These are phyloP conservation scores for Chrysanthemum makinoi DNA, from an alignment of 129 eudicot genomes.

Conservation along the genomic window DNA sequence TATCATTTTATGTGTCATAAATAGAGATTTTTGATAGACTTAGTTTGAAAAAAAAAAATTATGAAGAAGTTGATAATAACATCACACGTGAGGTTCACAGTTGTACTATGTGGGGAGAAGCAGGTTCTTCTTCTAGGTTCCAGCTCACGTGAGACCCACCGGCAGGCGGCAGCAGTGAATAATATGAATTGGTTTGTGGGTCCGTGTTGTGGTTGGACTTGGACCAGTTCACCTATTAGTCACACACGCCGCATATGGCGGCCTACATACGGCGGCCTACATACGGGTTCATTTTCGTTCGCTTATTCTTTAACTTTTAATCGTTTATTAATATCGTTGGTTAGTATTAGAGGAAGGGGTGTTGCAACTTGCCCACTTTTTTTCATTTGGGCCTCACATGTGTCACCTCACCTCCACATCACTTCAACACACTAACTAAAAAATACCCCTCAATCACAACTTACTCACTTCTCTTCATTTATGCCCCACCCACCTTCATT, in stretches of 20 bases:
- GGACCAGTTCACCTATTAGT: conserved; percentile 3
- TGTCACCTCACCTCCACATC: no score
- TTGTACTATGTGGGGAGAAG: not conserved
- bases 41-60: no score
- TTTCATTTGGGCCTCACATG: no score
- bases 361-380: no score
- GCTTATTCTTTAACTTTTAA: not conserved
- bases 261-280: conserved; percentile 17
- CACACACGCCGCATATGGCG: conserved; percentile 16
- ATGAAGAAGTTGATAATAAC: not conserved
- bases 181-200: conserved; percentile 9
- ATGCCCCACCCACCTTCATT: no score
- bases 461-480: no score
- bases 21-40: no score
- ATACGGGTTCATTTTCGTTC: not conserved
- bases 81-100: not conserved
- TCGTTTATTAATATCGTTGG: not conserved
- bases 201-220: conserved; percentile 12
- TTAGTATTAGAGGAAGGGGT: no score
- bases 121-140: conserved; percentile 2
- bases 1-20: no score
- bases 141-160: conserved; percentile 26
- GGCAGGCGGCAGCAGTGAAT: conserved; percentile 10
- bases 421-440: no score
- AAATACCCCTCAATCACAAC: no score